Evolutionary conservation across 78 protist species (phyloP).

Genomic region (Chrysochromulina tobinii): DNA sequence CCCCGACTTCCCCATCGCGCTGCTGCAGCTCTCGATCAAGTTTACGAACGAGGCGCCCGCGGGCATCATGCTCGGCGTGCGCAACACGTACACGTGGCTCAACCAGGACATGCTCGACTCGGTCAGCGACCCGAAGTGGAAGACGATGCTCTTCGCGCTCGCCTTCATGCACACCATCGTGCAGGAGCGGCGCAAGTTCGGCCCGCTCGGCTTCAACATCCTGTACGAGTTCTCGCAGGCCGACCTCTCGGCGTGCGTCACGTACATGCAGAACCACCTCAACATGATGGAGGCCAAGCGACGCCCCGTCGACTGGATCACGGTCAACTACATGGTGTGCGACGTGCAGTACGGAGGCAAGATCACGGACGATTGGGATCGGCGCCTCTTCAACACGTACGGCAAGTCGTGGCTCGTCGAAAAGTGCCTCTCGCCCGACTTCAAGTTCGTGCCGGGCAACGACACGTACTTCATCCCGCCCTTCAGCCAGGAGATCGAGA

Average conservation of each 20-base stretch:
- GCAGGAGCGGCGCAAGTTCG: slow-evolving; percentile 89
- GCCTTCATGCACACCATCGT: slow-evolving; percentile 82
- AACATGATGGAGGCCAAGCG: slow-evolving; percentile 53
- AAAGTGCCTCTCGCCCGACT: slow-evolving; percentile 38
- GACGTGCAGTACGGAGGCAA: slow-evolving; percentile 93
- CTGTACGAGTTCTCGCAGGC: slow-evolving; percentile 92
- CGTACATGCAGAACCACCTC: slow-evolving; percentile 80
- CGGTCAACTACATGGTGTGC: slow-evolving; percentile 83
- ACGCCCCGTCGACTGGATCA: slow-evolving; percentile 70
- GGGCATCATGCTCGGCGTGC: slow-evolving; percentile 80
- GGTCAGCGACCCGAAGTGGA: slow-evolving; percentile 69
- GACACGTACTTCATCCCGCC: slow-evolving; percentile 55
- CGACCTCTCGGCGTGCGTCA: slow-evolving; percentile 74
- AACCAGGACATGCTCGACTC: slow-evolving; percentile 75
- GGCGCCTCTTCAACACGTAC: slow-evolving; percentile 66
- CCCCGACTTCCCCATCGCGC: slow-evolving; percentile 76
- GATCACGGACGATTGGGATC: slow-evolving; percentile 86
- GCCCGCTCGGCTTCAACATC: slow-evolving; percentile 85
- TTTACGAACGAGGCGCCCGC: slow-evolving; percentile 87
- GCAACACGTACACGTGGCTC: slow-evolving; percentile 63
- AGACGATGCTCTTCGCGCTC: slow-evolving; percentile 66
- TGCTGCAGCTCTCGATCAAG: slow-evolving; percentile 86
- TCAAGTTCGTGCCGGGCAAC: slow-evolving; percentile 41
- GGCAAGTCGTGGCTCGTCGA: slow-evolving; percentile 47
- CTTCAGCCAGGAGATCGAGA: background rate